Conservation (phyloP, 768 basidiomycete genomes). For the Lentinula raphanica region DNA sequence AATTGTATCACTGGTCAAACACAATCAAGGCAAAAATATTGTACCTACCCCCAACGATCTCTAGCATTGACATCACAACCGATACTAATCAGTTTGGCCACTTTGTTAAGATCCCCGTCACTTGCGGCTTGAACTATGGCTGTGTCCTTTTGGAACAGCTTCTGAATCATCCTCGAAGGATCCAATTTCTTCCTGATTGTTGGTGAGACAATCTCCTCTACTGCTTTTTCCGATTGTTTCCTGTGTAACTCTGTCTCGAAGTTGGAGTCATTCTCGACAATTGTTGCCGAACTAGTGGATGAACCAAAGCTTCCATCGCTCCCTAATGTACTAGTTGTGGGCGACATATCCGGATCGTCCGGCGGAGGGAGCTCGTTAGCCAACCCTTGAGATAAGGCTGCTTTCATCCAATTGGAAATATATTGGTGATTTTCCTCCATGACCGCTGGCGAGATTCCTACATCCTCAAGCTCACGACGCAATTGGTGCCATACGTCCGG, state of each 20-base stretch:
- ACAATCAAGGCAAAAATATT: background rate
- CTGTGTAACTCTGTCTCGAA: background rate
- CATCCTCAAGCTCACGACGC: slow-evolving; percentile 13
- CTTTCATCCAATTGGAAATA: slow-evolving; percentile 13
- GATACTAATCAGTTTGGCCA: slow-evolving; percentile 10
- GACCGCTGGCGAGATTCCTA: slow-evolving; percentile 12
- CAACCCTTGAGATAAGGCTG: slow-evolving; percentile 7
- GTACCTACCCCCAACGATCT: slow-evolving; percentile 3
- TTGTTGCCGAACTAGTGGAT: background rate
- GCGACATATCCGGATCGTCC: background rate
- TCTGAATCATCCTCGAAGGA: slow-evolving; percentile 11
- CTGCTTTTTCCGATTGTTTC: background rate
- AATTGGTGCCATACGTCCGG: slow-evolving; percentile 13
- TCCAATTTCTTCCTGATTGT: background rate
- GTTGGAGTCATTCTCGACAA: background rate
- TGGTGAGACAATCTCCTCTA: background rate
- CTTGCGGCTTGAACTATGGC: slow-evolving; percentile 16
- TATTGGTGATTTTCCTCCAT: slow-evolving; percentile 12
- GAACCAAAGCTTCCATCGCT: background rate
- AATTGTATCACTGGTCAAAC: background rate
- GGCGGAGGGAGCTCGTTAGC: slow-evolving; percentile 3
- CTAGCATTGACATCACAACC: slow-evolving; percentile 9
- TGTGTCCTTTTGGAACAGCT: slow-evolving; percentile 14
- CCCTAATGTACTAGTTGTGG: background rate
- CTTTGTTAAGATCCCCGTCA: slow-evolving; percentile 13